Evolutionary conservation across 2,329 filamentous ascomycete genomes (phyloP).

Genomic region (Cadophora malorum): DNA sequence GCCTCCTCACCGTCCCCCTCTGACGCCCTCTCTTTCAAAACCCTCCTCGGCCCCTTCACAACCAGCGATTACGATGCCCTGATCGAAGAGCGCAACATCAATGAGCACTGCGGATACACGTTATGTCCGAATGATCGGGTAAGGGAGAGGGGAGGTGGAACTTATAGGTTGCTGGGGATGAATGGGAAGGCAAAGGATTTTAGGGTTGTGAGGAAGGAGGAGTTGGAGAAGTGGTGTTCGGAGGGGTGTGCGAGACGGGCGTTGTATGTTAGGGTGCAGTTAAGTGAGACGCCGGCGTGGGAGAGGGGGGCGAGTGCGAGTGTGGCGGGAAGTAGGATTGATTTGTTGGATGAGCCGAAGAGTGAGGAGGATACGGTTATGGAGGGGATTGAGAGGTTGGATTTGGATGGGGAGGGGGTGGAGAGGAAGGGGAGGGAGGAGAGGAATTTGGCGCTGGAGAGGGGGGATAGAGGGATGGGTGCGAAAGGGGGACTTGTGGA

Average conservation of each 20-base stretch:
- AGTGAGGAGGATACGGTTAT: constrained; percentile 46
- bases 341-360: constrained; percentile 71
- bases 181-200: constrained; percentile 60
- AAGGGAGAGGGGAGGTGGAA: constrained; percentile 61
- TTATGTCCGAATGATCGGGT: constrained; percentile 74
- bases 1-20: constrained; percentile 58
- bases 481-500: constrained; percentile 47
- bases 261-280: constrained; percentile 86
- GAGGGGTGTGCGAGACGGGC: constrained; percentile 78
- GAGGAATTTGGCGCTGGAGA: constrained; percentile 49
- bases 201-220: constrained; percentile 72
- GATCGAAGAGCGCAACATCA: constrained; percentile 86
- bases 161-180: constrained; percentile 69
- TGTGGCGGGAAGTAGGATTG: constrained; percentile 51
- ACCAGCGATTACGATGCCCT: constrained; percentile 89
- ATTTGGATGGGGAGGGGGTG: constrained; percentile 50
- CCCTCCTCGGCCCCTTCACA: constrained; percentile 75
- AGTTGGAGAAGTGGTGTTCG: constrained; percentile 88
- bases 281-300: constrained; percentile 86
- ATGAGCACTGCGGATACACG: constrained; percentile 81
- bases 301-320: constrained; percentile 59
- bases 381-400: constrained; percentile 47
- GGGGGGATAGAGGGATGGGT: constrained; percentile 51
- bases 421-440: constrained; percentile 58
- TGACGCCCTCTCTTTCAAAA: constrained; percentile 71